Conservation (phyloP, 495 filamentous ascomycete genomes). For the Penicillium subrubescens region DNA sequence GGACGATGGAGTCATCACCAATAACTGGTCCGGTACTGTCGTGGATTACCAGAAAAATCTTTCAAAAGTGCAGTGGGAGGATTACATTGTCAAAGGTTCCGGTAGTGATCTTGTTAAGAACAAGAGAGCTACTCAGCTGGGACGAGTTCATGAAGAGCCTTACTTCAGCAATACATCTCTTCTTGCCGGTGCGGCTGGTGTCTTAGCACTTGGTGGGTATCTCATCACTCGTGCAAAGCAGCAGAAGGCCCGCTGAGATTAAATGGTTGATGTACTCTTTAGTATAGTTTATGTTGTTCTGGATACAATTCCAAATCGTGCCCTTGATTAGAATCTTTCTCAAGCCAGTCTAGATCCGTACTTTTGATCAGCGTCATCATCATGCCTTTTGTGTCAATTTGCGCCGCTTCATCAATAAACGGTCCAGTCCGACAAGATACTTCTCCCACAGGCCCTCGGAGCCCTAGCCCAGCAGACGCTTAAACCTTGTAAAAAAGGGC, state of each 20-base stretch:
- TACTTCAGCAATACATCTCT: slow-evolving; percentile 35
- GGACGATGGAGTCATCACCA: slow-evolving; percentile 54
- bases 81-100: slow-evolving; percentile 47
- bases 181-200: slow-evolving; percentile 34
- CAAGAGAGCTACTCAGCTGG: slow-evolving; percentile 38
- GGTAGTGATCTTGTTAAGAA: slow-evolving; percentile 31
- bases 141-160: slow-evolving; percentile 49
- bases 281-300: not conserved
- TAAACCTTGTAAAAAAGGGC: not conserved
- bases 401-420: not conserved
- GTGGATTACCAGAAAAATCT: slow-evolving; percentile 52
- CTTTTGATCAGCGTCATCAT: not conserved
- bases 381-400: not conserved
- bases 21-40: slow-evolving; percentile 57
- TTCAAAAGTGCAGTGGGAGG: slow-evolving; percentile 46
- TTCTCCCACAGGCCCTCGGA: not conserved
- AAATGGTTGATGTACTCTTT: not conserved
- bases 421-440: not conserved
- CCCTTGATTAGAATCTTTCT: not conserved
- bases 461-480: not conserved
- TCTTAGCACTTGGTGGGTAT: slow-evolving; percentile 24
- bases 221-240: slow-evolving; percentile 12
- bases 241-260: slow-evolving; percentile 1
- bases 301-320: not conserved
- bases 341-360: too few relatives aligned